Conservation (phyloP, 2,329 filamentous ascomycete species). For the Arthrobotrys iridis region DNA sequence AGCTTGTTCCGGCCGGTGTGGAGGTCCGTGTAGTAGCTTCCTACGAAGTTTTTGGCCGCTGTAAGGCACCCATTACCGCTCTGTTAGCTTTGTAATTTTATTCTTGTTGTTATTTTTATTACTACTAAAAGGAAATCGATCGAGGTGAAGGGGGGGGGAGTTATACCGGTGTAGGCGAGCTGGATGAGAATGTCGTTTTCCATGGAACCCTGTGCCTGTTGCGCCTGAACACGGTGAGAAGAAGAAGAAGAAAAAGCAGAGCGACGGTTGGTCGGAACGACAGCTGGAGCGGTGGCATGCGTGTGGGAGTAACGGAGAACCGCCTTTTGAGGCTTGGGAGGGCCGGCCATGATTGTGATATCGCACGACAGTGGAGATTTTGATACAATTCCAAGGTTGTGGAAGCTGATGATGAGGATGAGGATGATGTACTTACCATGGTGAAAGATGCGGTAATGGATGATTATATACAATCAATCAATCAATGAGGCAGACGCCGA, state of each 20-base stretch:
- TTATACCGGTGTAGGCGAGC: conserved; percentile 34
- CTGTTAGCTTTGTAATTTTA: conserved; percentile 34
- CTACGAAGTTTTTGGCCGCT: conserved; percentile 78
- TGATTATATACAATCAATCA: neutral
- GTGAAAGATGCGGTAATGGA: neutral
- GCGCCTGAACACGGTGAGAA: neutral
- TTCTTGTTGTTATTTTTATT: neutral
- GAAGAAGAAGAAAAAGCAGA: neutral
- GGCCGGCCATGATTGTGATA: neutral
- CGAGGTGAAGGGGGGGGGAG: neutral
- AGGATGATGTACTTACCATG: conserved; percentile 6
- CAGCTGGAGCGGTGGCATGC: neutral
- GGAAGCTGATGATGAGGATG: neutral
- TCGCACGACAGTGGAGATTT: neutral
- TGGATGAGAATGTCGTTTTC: conserved; percentile 44
- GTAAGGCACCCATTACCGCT: neutral
- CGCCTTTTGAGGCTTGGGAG: neutral
- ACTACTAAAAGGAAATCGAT: no score
- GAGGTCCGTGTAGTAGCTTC: conserved; percentile 79
- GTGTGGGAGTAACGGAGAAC: neutral
- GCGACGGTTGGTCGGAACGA: neutral
- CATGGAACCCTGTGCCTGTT: conserved; percentile 1
- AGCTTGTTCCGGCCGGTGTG: conserved; percentile 70
- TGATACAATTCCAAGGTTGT: neutral
- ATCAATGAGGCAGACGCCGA: neutral